Percentiles rank a stretch among this genome's conserved stretches.
These are phyloP conservation scores for Aspergillus saccharolyticus DNA, from an alignment of 495 filamentous ascomycete genomes.

Conservation along the genomic window DNA sequence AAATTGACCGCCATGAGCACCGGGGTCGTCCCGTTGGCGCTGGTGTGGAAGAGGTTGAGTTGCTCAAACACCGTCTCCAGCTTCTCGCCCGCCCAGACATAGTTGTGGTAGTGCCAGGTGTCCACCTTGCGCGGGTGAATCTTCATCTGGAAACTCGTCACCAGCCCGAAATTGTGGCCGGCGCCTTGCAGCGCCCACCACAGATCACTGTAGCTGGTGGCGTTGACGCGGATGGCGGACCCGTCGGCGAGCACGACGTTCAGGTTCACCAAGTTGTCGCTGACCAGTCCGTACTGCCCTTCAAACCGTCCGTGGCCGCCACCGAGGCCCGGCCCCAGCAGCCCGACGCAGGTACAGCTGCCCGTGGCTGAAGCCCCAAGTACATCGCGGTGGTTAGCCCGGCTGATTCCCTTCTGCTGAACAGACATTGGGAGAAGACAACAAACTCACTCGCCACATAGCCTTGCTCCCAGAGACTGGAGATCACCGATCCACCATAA, in stretches of 20 bases:
- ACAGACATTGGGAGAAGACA: neutral
- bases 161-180: slow-evolving; percentile 16
- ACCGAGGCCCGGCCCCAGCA: slow-evolving; percentile 7
- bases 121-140: slow-evolving; percentile 1
- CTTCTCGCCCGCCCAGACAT: slow-evolving; percentile 2
- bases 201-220: slow-evolving; percentile 2
- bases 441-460: slow-evolving; percentile 1
- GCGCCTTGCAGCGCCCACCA: slow-evolving; percentile 14
- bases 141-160: slow-evolving; percentile 12
- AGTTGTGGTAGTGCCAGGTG: slow-evolving; percentile 9
- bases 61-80: slow-evolving; percentile 7
- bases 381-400: too few species aligned
- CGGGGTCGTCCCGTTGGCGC: slow-evolving; percentile 2
- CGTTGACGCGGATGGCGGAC: neutral
- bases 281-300: slow-evolving; percentile 9
- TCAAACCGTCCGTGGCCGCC: slow-evolving; percentile 11
- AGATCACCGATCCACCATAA: neutral
- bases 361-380: neutral
- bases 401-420: neutral
- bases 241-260: slow-evolving; percentile 13
- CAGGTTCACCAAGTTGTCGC: slow-evolving; percentile 6
- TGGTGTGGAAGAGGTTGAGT: slow-evolving; percentile 4
- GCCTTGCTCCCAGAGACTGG: slow-evolving; percentile 6
- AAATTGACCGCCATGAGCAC: slow-evolving; percentile 3
- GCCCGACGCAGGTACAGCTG: slow-evolving; percentile 6